Evolutionary conservation across 177 flowering plant genomes (phyloP), one percentile per base, ranked within the genome.

Genomic region (Telopea speciosissima): DNA sequence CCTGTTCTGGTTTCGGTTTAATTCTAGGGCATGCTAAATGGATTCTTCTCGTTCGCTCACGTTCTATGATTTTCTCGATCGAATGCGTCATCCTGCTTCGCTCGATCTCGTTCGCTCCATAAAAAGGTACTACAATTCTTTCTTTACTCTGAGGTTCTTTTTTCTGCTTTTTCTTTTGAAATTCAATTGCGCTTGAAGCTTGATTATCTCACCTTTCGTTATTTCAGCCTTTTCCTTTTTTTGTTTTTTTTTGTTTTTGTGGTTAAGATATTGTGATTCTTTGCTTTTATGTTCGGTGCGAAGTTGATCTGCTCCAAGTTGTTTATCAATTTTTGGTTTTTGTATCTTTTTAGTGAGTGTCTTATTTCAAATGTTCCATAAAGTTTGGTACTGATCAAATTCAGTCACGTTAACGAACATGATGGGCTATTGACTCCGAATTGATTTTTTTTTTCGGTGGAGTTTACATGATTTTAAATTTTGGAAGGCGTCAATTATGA

Each of bases 21-120:
- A 61, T 61, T 61, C 26, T 23, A 61, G 63, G 26, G 25, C 16
- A 24, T 16, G 8, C 21, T 25, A 36, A 12, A 67, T 49, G 69
- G 59, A 44, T 3, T 44, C 58, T 19, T 52, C 69, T 0, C 44
- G 67, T 0, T 71, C 77, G 14, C 58, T 77, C 1, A 42, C 69
- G 0, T 84, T 83, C 75, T 74, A 69, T 54, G 81, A 77, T 78
- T 86, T 84, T 52, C 83, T 84, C 1, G 83, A 83, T 59, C 74
- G 85, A 44, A 83, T 86, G 89, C 76, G 85, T 19, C 79, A 84
- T 59, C 86, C 85, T 13, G 79, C 83, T 74, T 77, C 87, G 25
- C 69, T 84, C 54, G 85, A 86, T 79, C 85, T 84, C 69, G 85
- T 86, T 74, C 83, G 87, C 24, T 80, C 86, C 74, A 83, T 84